Evolutionary conservation across 495 filamentous ascomycete genomes (phyloP), one percentile per base, ranked within the genome.

Genomic region (Daldinia vernicosa): DNA sequence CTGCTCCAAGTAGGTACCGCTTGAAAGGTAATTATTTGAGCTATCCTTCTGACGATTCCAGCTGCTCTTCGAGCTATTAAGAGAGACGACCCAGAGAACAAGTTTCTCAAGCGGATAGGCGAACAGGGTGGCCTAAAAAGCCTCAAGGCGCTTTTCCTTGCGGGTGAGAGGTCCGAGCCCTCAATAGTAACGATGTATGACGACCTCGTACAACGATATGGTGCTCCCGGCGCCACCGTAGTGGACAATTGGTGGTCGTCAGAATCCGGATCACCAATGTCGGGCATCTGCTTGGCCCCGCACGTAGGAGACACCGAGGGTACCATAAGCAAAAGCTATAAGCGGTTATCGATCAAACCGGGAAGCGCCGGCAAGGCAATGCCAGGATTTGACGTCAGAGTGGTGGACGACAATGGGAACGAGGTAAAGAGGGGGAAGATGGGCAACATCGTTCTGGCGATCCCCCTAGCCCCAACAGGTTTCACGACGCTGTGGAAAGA

Each of bases 171-270:
- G 15, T 95, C 92, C 63, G 94, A 98, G 74, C 94, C 94, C 6
- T 90, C 89, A 58, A 93, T 98, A 74, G 85, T 98, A 3, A 85
- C 84, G 9, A 88, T 91, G 76, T 97, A 94, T 65, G 90, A 94
- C 71, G 81, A 88, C 6, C 84, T 96, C 1, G 81, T 97, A 2
- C 72, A 80, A 11, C 81, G 85, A 58, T 88, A 93, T 69, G 90
- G 86, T 39, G 87, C 88, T 0, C 80, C 79, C 0, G 85, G 85
- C 30, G 89, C 93, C 0, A 81, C 86, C 28, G 92, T 97, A 15
- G 84, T 97, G 56, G 94, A 98, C 77, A 97, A 97, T 75, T 98
- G 94, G 94, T 98, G 94, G 94, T 95, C 92, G 3, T 95, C 92
- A 1, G 94, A 97, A 78, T 93, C 91, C 1, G 94, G 94, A 7